Evolutionary conservation across 768 basidiomycete species (phyloP).

Genomic region (Piloderma croceum): DNA sequence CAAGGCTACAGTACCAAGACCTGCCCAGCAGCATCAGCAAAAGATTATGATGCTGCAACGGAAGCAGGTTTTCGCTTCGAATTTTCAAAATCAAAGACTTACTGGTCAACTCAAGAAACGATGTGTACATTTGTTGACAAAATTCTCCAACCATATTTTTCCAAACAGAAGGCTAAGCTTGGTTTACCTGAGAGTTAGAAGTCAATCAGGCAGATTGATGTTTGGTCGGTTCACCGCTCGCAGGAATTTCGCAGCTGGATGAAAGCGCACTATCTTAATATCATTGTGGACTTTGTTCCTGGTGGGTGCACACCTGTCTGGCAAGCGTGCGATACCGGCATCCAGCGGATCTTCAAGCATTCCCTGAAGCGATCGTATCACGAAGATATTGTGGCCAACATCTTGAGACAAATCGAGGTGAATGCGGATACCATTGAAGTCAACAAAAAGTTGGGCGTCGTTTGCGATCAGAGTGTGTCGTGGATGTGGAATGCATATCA

Average conservation of each 20-base stretch:
- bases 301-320: slow-evolving; percentile 27
- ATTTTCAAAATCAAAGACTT: slow-evolving; percentile 20
- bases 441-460: too few species aligned
- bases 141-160: slow-evolving; percentile 29
- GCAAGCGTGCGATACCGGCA: slow-evolving; percentile 30
- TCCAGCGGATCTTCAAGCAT: slow-evolving; percentile 34
- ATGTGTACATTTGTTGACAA: slow-evolving; percentile 25
- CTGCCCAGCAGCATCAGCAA: slow-evolving; percentile 13
- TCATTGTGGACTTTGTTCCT: slow-evolving; percentile 29
- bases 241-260: slow-evolving; percentile 32
- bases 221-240: slow-evolving; percentile 33
- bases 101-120: slow-evolving; percentile 22
- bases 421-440: too few species aligned
- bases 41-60: slow-evolving; percentile 16
- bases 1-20: slow-evolving; percentile 22
- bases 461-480: too few species aligned
- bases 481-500: too few species aligned
- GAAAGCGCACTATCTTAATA: slow-evolving; percentile 22
- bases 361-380: slow-evolving; percentile 28
- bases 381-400: slow-evolving; percentile 28
- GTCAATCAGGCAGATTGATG: slow-evolving; percentile 27
- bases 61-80: slow-evolving; percentile 20
- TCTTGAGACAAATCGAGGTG: slow-evolving; percentile 20
- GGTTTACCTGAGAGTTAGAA: slow-evolving; percentile 16
- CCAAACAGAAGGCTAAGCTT: slow-evolving; percentile 9